Conservation (phyloP, 2,329 filamentous ascomycete species). For the Stenocarpella maydis region DNA sequence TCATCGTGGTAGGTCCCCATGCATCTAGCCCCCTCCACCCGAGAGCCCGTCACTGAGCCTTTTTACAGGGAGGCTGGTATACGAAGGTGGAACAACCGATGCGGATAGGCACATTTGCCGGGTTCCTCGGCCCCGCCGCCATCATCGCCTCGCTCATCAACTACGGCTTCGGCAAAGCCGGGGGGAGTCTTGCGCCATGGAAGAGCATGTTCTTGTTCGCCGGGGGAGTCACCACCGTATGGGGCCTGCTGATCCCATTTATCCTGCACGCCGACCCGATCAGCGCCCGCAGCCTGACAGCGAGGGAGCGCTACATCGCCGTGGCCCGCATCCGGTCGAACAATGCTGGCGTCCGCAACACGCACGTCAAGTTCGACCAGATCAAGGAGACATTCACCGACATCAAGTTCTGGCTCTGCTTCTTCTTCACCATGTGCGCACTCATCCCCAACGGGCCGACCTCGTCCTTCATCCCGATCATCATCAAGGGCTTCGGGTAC, state of each 20-base stretch:
- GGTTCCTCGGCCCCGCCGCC: constrained; percentile 1
- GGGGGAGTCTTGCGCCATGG: constrained; percentile 36
- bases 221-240: constrained; percentile 38
- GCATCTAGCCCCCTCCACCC: accelerated
- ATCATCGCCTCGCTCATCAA: constrained; percentile 1
- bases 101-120: background rate
- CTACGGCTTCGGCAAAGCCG: constrained; percentile 18
- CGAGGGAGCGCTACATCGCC: constrained; percentile 72
- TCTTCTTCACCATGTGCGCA: constrained; percentile 66
- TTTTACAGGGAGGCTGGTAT: background rate
- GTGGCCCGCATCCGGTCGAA: constrained; percentile 78
- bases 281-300: constrained; percentile 65
- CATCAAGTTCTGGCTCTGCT: constrained; percentile 66
- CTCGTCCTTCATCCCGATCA: constrained; percentile 72
- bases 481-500: constrained; percentile 67
- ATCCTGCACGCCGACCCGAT: constrained; percentile 54
- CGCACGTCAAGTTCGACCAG: constrained; percentile 67
- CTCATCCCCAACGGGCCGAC: constrained; percentile 70
- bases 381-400: constrained; percentile 60
- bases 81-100: background rate
- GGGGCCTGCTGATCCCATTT: constrained; percentile 38
- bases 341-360: constrained; percentile 77
- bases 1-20: background rate
- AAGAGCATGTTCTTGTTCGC: constrained; percentile 42
- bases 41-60: background rate